Evolutionary conservation across 192 early-diverging fungal species (phyloP).

Genomic region (Rhizophlyctis rosea): DNA sequence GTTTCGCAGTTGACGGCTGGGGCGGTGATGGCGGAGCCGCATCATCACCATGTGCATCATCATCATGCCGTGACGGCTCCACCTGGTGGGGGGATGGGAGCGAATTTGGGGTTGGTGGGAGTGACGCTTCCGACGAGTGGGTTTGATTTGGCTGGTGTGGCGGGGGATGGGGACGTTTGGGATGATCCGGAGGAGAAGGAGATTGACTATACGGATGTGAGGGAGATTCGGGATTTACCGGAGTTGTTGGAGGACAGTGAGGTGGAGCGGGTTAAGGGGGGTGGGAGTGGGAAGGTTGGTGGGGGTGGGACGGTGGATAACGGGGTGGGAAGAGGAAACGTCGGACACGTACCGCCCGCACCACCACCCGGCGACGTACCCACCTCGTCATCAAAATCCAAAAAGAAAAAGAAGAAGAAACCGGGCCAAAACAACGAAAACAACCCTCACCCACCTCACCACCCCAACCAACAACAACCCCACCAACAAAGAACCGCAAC

Average conservation of each 20-base stretch:
- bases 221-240: slow-evolving; percentile 5
- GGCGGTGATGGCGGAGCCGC: no score
- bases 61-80: no score
- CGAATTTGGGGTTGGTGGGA: no score
- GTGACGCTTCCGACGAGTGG: no score
- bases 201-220: slow-evolving; percentile 14
- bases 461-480: slow-evolving; percentile 4
- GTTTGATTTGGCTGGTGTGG: no score
- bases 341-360: neutral
- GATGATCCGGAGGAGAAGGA: slow-evolving; percentile 3
- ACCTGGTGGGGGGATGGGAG: no score
- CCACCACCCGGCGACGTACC: neutral
- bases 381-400: neutral
- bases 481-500: neutral
- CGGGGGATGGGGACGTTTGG: no score
- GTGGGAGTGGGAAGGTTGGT: neutral
- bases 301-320: neutral
- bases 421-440: neutral
- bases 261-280: slow-evolving; percentile 6
- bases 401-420: slow-evolving; percentile 25
- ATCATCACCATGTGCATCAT: no score
- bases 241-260: slow-evolving; percentile 11
- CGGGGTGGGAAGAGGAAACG: neutral
- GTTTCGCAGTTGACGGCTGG: no score
- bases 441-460: neutral